Conservation (phyloP, 768 basidiomycete species). For the Boletus sp. region DNA sequence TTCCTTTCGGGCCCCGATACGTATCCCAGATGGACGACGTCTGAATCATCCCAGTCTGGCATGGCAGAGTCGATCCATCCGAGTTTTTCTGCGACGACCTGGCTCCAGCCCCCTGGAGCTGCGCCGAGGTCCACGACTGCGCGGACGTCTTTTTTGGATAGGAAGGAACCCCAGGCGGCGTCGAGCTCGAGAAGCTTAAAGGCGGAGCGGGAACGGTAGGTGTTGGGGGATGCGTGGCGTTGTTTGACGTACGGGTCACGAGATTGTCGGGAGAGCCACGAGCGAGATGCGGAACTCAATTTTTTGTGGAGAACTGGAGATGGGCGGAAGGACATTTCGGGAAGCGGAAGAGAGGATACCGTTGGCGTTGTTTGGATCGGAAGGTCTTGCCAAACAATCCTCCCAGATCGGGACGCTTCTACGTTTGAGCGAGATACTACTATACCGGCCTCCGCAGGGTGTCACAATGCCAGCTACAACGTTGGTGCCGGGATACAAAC, state of each 20-base stretch:
- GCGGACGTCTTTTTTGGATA: slow-evolving; percentile 49
- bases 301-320: slow-evolving; percentile 31
- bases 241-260: slow-evolving; percentile 70
- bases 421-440: no score
- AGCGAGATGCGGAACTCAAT: slow-evolving; percentile 42
- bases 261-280: slow-evolving; percentile 70
- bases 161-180: slow-evolving; percentile 50
- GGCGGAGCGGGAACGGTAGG: slow-evolving; percentile 83
- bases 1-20: neutral
- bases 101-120: slow-evolving; percentile 94
- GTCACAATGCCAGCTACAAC: neutral
- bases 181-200: slow-evolving; percentile 89
- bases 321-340: slow-evolving; percentile 37
- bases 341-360: neutral
- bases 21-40: neutral
- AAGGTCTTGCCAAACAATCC: slow-evolving; percentile 23
- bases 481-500: slow-evolving; percentile 59
- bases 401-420: slow-evolving; percentile 2
- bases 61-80: slow-evolving; percentile 40
- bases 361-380: slow-evolving; percentile 28
- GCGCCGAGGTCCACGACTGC: slow-evolving; percentile 86
- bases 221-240: slow-evolving; percentile 42
- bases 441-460: no score
- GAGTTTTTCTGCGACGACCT: slow-evolving; percentile 69
- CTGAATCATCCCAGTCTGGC: neutral